Evolutionary conservation across 208 protist genomes (phyloP).

Genomic region (Blastocrithidia nonstop): DNA sequence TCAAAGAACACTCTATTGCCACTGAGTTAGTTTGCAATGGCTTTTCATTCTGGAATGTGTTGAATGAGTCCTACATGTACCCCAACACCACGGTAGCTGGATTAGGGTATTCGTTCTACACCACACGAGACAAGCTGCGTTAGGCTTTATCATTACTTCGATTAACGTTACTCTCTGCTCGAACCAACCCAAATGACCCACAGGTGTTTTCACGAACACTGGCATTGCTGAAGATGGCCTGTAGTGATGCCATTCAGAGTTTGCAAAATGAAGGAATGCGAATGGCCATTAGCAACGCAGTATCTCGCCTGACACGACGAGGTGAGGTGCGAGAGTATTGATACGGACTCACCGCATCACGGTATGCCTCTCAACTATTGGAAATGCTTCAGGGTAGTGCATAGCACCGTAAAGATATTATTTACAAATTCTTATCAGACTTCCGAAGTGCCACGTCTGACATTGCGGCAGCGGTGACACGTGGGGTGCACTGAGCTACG

Average conservation of each 20-base stretch:
- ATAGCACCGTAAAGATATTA: constrained; percentile 8
- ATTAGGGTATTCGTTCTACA: constrained; percentile 70
- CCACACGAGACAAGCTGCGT: constrained; percentile 60
- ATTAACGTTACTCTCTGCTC: constrained; percentile 51
- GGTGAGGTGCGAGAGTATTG: constrained; percentile 52
- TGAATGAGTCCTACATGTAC: constrained; percentile 57
- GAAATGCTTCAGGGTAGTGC: constrained; percentile 45
- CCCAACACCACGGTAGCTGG: constrained; percentile 42
- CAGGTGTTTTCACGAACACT: constrained; percentile 57
- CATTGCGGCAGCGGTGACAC: constrained; percentile 27
- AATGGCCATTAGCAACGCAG: constrained; percentile 46
- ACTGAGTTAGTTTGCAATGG: constrained; percentile 70
- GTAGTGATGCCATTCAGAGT: constrained; percentile 42
- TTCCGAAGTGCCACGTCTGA: constrained; percentile 18
- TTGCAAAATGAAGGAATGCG: constrained; percentile 56
- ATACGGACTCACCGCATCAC: constrained; percentile 56
- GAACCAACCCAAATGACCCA: constrained; percentile 24
- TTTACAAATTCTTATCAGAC: constrained; percentile 20
- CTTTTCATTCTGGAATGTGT: constrained; percentile 48
- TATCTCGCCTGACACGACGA: constrained; percentile 36
- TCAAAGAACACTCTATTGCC: constrained; percentile 66
- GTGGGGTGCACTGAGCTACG: constrained; percentile 61
- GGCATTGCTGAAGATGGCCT: constrained; percentile 52
- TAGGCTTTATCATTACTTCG: constrained; percentile 62
- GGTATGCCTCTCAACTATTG: constrained; percentile 37